phyloP scores from a whole-genome alignment of 148 eudicot genomes.

The Cornus controversa region DNA sequence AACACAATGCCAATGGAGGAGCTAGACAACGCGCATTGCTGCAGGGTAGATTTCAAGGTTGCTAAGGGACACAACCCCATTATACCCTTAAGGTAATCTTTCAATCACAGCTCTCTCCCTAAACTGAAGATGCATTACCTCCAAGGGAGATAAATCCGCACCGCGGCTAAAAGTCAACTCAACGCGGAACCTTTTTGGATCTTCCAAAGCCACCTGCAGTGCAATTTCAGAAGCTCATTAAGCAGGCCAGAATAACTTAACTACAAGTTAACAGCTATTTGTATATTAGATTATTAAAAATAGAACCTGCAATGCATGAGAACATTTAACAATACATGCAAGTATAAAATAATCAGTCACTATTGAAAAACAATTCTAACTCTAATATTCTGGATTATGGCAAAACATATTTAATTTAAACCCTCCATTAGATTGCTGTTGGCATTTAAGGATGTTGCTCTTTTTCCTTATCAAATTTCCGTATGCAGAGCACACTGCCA shows the following conservation, averaged over 20 bases:
- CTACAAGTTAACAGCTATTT: not conserved
- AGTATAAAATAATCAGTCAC: not conserved
- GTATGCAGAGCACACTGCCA: no score
- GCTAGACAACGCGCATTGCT: not conserved
- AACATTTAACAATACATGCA: not conserved
- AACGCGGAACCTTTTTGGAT: constrained; percentile 76
- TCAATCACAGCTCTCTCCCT: not conserved
- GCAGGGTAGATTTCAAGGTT: not conserved
- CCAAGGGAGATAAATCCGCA: constrained; percentile 92
- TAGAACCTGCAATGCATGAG: not conserved
- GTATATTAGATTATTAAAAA: not conserved
- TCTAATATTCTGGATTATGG: not conserved
- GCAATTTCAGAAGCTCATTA: constrained; percentile 3
- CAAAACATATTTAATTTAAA: not conserved
- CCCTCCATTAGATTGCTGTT: not conserved
- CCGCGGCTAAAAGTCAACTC: constrained; percentile 98
- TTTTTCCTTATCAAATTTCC: no score
- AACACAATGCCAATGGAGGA: not conserved
- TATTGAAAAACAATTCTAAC: not conserved
- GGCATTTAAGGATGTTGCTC: not conserved
- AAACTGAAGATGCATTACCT: constrained; percentile 46
- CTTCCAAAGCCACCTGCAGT: constrained; percentile 79
- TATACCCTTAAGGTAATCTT: not conserved
- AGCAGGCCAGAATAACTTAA: not conserved
- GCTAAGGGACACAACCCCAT: not conserved